Evolutionary conservation across 1,284 basidiomycete species (phyloP).

Genomic region (Ustanciosporium gigantosporum): DNA sequence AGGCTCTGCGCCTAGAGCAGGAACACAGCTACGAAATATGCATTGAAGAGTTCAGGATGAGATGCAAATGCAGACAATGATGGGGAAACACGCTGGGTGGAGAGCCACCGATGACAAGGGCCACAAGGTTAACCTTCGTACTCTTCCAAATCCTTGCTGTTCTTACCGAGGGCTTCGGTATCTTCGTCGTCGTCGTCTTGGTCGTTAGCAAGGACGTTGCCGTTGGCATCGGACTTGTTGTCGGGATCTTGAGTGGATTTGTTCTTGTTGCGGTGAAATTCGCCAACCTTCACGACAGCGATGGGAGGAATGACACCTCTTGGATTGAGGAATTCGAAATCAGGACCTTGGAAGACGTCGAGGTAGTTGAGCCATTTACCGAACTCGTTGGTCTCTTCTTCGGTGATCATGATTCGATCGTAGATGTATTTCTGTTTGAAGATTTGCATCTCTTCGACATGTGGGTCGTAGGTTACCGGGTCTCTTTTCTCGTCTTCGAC

Average conservation of each 20-base stretch:
- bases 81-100: no score
- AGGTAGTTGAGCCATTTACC: slow-evolving; percentile 62
- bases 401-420: slow-evolving; percentile 66
- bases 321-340: slow-evolving; percentile 61
- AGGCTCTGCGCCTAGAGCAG: no score
- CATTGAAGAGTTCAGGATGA: no score
- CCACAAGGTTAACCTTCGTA: slow-evolving; percentile 37
- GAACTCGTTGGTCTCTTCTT: slow-evolving; percentile 73
- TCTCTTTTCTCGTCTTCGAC: slow-evolving; percentile 34
- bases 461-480: slow-evolving; percentile 28
- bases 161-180: slow-evolving; percentile 65
- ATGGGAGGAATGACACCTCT: slow-evolving; percentile 61
- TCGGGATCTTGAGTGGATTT: slow-evolving; percentile 66
- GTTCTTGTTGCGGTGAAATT: slow-evolving; percentile 70
- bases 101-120: no score
- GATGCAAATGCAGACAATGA: no score
- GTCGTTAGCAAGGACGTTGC: slow-evolving; percentile 6
- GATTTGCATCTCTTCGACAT: slow-evolving; percentile 32
- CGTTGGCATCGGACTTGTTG: slow-evolving; percentile 45
- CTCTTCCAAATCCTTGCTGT: slow-evolving; percentile 68
- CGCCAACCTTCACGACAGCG: slow-evolving; percentile 63
- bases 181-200: slow-evolving; percentile 60
- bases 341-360: slow-evolving; percentile 46
- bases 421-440: slow-evolving; percentile 59
- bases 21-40: no score